phyloP scores from a whole-genome alignment of 768 basidiomycete species.

The Phylloporus scabripes region DNA sequence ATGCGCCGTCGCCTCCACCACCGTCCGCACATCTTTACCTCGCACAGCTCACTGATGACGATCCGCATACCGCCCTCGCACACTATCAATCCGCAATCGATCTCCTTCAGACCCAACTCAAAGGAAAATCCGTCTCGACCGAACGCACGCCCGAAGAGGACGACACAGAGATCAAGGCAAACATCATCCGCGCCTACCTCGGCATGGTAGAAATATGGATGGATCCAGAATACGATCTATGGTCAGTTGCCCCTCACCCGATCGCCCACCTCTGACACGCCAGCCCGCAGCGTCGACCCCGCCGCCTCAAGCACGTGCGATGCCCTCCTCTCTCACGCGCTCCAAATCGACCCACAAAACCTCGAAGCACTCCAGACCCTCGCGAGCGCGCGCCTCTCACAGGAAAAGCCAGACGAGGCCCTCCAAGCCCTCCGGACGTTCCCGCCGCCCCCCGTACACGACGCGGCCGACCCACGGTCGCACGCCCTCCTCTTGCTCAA shows the following conservation, averaged over 20 bases:
- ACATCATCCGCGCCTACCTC: constrained; percentile 72
- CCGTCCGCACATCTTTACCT: constrained; percentile 85
- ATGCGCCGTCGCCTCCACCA: constrained; percentile 54
- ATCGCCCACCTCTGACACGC: not conserved
- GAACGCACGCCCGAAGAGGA: constrained; percentile 30
- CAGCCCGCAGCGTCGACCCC: constrained; percentile 62
- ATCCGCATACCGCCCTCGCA: constrained; percentile 64
- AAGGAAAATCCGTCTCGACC: constrained; percentile 59
- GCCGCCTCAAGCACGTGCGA: constrained; percentile 82
- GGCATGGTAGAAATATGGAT: constrained; percentile 97
- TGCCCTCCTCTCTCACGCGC: constrained; percentile 62
- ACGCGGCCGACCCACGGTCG: constrained; percentile 16
- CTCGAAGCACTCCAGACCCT: constrained; percentile 74
- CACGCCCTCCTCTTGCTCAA: constrained; percentile 33
- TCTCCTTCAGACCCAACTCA: constrained; percentile 59
- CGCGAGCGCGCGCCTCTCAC: constrained; percentile 85
- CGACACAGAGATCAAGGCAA: constrained; percentile 52
- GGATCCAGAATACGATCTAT: constrained; percentile 84
- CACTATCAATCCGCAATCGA: constrained; percentile 82
- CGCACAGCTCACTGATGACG: constrained; percentile 75
- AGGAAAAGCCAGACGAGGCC: constrained; percentile 79
- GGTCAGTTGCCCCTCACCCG: constrained; percentile 39
- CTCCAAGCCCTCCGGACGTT: constrained; percentile 32
- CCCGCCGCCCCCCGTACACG: constrained; percentile 12
- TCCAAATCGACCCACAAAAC: constrained; percentile 69